These are phyloP conservation scores for Colletotrichum sp. DNA, from an alignment of 2,329 filamentous ascomycete genomes.

Conservation along the genomic window DNA sequence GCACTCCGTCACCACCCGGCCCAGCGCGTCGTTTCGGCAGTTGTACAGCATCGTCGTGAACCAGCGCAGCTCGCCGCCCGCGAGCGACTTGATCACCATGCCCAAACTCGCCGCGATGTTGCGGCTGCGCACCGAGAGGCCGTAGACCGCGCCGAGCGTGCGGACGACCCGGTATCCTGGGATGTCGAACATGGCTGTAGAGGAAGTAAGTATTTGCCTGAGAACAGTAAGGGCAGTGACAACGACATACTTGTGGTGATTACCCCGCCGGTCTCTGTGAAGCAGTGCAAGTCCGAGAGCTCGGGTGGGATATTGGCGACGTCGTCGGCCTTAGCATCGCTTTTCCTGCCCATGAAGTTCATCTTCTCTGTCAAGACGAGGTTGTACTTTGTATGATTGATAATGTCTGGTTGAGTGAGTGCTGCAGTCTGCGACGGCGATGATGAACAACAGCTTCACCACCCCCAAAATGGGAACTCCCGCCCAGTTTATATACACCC, in stretches of 20 bases:
- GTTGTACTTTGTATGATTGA: not conserved
- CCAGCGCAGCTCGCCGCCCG: conserved; percentile 63
- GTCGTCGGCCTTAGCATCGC: conserved; percentile 24
- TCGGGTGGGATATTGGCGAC: conserved; percentile 41
- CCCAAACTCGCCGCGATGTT: conserved; percentile 61
- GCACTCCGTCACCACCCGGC: conserved; percentile 59
- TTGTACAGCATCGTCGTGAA: conserved; percentile 64
- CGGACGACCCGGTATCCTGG: conserved; percentile 63
- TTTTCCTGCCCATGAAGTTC: conserved; percentile 2
- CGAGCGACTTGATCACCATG: conserved; percentile 60
- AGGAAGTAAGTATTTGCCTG: not conserved
- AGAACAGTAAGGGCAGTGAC: not conserved
- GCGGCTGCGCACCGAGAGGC: conserved; percentile 59
- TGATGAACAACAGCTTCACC: too few relatives aligned
- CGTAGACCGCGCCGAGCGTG: conserved; percentile 63
- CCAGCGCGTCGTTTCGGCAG: conserved; percentile 63
- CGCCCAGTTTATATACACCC: not conserved
- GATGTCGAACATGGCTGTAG: conserved; percentile 62
- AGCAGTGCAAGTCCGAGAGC: conserved; percentile 58
- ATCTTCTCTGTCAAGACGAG: not conserved
- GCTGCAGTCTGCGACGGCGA: not conserved
- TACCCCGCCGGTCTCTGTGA: conserved; percentile 64
- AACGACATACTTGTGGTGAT: conserved; percentile 55
- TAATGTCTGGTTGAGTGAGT: not conserved
- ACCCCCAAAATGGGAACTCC: not conserved